These are phyloP conservation scores for Hura crepitans DNA, from an alignment of 441 rosid species.

Conservation along the genomic window DNA sequence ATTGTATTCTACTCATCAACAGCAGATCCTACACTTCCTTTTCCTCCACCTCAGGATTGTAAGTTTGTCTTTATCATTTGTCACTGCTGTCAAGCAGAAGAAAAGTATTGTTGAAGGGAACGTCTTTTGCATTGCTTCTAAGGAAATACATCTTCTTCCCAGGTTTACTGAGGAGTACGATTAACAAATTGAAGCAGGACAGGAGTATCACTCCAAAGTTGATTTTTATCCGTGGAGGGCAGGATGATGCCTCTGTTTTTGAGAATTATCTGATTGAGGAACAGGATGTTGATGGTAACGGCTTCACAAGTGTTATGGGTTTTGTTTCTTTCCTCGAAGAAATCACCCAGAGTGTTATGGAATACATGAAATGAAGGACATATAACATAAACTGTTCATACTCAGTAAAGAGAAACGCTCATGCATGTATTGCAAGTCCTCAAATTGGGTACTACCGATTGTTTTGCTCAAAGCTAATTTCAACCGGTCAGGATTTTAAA, in stretches of 20 bases:
- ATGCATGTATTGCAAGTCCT: constrained; percentile 2
- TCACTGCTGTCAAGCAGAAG: constrained; percentile 2
- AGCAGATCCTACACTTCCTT: constrained; percentile 77
- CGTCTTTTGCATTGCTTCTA: constrained; percentile 6
- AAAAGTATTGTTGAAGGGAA: not conserved
- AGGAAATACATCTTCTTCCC: constrained; percentile 13
- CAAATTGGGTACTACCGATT: not conserved
- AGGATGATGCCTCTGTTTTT: constrained; percentile 72
- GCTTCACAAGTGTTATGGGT: constrained; percentile 86
- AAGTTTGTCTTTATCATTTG: constrained; percentile 32
- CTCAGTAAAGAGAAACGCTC: not conserved
- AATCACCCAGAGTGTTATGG: constrained; percentile 64
- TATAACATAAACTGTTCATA: not conserved
- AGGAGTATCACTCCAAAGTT: constrained; percentile 83
- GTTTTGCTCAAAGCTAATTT: not conserved
- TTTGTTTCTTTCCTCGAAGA: constrained; percentile 93
- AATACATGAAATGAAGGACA: constrained; percentile 63
- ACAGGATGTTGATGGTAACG: constrained; percentile 83
- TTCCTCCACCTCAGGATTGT: constrained; percentile 96
- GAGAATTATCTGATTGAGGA: constrained; percentile 95
- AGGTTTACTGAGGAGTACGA: constrained; percentile 73
- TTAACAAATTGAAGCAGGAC: constrained; percentile 84
- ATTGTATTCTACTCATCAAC: constrained; percentile 89
- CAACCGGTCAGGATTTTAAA: not conserved
- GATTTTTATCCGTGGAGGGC: constrained; percentile 74